These are phyloP conservation scores for Quercus cerris DNA, from an alignment of 306 rosid genomes.

Conservation along the genomic window DNA sequence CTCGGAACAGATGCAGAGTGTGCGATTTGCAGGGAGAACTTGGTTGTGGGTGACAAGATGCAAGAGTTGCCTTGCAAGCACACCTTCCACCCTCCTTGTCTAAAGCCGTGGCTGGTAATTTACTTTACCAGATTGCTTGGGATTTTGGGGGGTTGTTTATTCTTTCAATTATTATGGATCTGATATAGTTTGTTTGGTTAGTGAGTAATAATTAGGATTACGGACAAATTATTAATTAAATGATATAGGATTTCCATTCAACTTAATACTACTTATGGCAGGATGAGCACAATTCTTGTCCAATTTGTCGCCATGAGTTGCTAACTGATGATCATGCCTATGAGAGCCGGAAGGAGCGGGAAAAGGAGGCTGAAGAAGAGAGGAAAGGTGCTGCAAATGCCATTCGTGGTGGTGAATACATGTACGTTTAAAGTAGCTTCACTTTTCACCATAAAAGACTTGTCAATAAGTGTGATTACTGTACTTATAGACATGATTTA, in stretches of 20 bases:
- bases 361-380: constrained; percentile 94
- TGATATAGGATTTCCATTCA: background rate
- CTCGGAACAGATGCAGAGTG: constrained; percentile 79
- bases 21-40: constrained; percentile 85
- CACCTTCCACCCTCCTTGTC: constrained; percentile 89
- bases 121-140: background rate
- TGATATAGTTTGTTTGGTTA: background rate
- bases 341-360: constrained; percentile 97
- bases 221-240: background rate
- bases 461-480: background rate
- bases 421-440: constrained; percentile 64
- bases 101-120: constrained; percentile 96
- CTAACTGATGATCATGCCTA: constrained; percentile 82
- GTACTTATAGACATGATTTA: background rate
- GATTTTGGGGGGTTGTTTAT: background rate
- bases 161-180: background rate
- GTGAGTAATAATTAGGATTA: background rate
- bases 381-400: constrained; percentile 96
- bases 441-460: background rate
- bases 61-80: constrained; percentile 99
- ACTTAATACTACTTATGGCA: constrained; percentile 27
- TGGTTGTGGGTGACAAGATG: constrained; percentile 74
- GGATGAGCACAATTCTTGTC: constrained; percentile 91
- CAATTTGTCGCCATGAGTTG: constrained; percentile 84
- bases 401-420: constrained; percentile 87